These are phyloP conservation scores for Heterococcus sp. DNA, from an alignment of 108 stramenopile species.

Conservation along the genomic window DNA sequence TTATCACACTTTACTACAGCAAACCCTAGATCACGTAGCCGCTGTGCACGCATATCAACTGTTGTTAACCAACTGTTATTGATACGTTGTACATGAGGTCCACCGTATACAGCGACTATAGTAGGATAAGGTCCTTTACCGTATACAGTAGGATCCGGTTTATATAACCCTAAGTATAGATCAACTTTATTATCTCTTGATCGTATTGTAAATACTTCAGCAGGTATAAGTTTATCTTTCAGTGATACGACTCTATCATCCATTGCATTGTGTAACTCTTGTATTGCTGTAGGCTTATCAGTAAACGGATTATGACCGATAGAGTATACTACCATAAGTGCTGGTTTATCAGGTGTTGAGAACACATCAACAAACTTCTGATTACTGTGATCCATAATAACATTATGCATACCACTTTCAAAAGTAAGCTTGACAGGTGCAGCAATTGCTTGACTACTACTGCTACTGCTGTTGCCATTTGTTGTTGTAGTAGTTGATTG, in stretches of 20 bases:
- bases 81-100: conserved; percentile 84
- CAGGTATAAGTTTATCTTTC: conserved; percentile 20
- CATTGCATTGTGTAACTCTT: conserved; percentile 39
- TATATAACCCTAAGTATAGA: conserved; percentile 74
- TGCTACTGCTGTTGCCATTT: too few relatives aligned
- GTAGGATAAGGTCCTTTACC: conserved; percentile 80
- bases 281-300: conserved; percentile 1
- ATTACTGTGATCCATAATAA: conserved; percentile 31
- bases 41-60: conserved; percentile 80
- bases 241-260: conserved; percentile 27
- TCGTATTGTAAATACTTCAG: conserved; percentile 27
- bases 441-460: not conserved
- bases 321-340: conserved; percentile 33
- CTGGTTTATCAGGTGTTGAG: conserved; percentile 28
- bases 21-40: conserved; percentile 71
- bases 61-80: conserved; percentile 58
- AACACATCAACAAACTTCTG: conserved; percentile 29
- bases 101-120: conserved; percentile 84
- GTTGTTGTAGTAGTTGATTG: too few relatives aligned
- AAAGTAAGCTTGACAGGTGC: conserved; percentile 26
- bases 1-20: conserved; percentile 92
- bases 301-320: conserved; percentile 10
- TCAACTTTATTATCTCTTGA: conserved; percentile 20
- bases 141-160: conserved; percentile 65
- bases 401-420: conserved; percentile 24